These are phyloP conservation scores for Apiospora aurea DNA, from an alignment of 2,329 filamentous ascomycete species.

Conservation along the genomic window DNA sequence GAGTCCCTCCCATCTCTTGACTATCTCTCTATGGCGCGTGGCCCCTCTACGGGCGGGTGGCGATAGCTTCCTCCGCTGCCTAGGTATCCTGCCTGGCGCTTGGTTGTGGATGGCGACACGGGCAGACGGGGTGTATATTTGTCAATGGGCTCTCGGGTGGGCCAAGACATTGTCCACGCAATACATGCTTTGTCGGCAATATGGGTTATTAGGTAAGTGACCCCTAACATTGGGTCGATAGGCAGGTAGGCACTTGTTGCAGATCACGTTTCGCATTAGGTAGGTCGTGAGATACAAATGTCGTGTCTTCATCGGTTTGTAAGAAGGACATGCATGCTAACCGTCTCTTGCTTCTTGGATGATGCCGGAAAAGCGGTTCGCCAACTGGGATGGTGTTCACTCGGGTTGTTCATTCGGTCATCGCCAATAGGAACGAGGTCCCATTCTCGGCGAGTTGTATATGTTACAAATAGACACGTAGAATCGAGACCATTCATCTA, in stretches of 20 bases:
- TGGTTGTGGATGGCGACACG: neutral
- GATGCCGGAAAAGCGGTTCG: too few species aligned
- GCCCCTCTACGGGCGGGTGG: neutral
- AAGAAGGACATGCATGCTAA: too few species aligned
- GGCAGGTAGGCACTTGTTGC: neutral
- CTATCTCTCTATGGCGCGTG: neutral
- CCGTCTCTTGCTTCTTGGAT: neutral
- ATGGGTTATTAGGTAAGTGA: neutral
- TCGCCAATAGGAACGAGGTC: neutral
- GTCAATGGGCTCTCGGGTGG: neutral
- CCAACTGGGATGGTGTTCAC: too few species aligned
- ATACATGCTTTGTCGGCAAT: neutral
- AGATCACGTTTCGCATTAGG: neutral
- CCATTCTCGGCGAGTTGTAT: neutral
- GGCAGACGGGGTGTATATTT: neutral
- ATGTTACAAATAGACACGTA: neutral
- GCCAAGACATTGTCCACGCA: neutral
- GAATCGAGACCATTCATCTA: neutral
- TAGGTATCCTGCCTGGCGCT: neutral
- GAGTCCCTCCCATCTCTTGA: neutral
- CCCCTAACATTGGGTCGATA: neutral
- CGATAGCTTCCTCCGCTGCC: constrained; percentile 6
- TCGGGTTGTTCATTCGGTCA: neutral
- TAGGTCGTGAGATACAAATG: neutral
- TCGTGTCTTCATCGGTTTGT: neutral